Percentiles rank a stretch among this genome's conserved stretches.
Conservation (phyloP, 257 asterid species). For the Forsythia viridissima region DNA sequence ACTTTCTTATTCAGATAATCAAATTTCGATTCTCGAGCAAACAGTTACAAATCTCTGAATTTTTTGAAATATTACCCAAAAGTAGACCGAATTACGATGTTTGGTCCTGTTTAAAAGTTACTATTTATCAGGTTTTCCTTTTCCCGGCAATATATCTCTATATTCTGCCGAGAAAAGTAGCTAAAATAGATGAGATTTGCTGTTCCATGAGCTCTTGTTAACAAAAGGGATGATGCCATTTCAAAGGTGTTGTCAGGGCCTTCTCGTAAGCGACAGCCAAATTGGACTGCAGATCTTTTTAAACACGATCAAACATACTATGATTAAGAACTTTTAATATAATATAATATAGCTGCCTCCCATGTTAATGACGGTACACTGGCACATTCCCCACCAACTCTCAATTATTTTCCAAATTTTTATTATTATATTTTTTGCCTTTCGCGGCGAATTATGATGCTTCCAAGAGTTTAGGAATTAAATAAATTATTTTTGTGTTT, state of each 20-base stretch:
- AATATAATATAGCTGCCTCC: not conserved
- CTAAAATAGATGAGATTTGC: too few species aligned
- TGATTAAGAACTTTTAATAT: not conserved
- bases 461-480: constrained; percentile 9
- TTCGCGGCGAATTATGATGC: constrained; percentile 26
- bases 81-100: too few species aligned
- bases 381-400: not conserved
- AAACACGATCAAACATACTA: too few species aligned
- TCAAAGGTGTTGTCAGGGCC: too few species aligned
- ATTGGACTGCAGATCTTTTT: too few species aligned
- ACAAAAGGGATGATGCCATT: too few species aligned
- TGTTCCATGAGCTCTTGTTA: too few species aligned
- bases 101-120: not conserved
- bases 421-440: constrained; percentile 5
- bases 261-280: too few species aligned
- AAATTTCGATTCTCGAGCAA: not conserved
- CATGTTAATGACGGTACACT: not conserved
- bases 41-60: too few species aligned
- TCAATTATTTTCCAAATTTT: not conserved
- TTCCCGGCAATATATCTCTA: too few species aligned
- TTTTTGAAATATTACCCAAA: not conserved
- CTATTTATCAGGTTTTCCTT: too few species aligned
- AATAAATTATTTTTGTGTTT: not conserved
- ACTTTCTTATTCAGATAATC: not conserved
- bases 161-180: too few species aligned